Evolutionary conservation across 805 yeast species (phyloP).

Genomic region (Candida insectorum): DNA sequence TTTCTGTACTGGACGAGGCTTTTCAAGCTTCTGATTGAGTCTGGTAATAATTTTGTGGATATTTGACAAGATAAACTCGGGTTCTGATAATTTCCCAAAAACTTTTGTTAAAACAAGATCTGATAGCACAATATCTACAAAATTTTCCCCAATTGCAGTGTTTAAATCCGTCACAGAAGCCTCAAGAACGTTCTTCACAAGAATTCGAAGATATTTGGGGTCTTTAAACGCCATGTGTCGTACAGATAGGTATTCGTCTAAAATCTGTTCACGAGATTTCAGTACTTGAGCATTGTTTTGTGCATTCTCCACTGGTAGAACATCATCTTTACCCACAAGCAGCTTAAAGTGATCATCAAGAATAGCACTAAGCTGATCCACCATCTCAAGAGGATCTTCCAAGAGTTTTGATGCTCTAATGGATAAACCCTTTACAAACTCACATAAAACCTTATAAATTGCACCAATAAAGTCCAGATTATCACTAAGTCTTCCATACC

Average conservation of each 20-base stretch:
- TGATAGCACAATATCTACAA: conserved; percentile 21
- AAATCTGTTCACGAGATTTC: conserved; percentile 6
- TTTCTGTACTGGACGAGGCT: too few species aligned
- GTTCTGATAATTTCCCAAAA: conserved; percentile 21
- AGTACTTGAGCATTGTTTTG: background rate
- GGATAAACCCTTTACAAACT: conserved; percentile 16
- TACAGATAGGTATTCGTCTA: conserved; percentile 12
- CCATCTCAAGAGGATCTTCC: conserved; percentile 15
- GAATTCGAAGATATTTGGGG: conserved; percentile 19
- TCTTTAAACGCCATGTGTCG: conserved; percentile 21
- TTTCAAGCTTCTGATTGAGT: conserved; percentile 5
- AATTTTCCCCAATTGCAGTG: conserved; percentile 22
- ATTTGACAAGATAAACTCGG: conserved; percentile 21
- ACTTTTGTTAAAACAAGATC: conserved; percentile 26
- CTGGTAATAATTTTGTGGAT: conserved; percentile 10
- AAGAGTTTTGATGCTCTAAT: conserved; percentile 6
- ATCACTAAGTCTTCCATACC: conserved; percentile 31
- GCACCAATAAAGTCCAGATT: conserved; percentile 24
- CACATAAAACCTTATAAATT: conserved; percentile 23
- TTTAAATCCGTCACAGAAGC: conserved; percentile 13
- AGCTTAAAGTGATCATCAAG: conserved; percentile 21
- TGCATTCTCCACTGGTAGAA: background rate
- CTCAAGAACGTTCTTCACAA: conserved; percentile 19
- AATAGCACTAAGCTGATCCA: conserved; percentile 22
- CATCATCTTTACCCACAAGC: conserved; percentile 13